A percentile compares a stretch with the other conserved stretches of the same genome.
phyloP scores from a whole-genome alignment of 305 asterid species.

The Fraxinus sp. region DNA sequence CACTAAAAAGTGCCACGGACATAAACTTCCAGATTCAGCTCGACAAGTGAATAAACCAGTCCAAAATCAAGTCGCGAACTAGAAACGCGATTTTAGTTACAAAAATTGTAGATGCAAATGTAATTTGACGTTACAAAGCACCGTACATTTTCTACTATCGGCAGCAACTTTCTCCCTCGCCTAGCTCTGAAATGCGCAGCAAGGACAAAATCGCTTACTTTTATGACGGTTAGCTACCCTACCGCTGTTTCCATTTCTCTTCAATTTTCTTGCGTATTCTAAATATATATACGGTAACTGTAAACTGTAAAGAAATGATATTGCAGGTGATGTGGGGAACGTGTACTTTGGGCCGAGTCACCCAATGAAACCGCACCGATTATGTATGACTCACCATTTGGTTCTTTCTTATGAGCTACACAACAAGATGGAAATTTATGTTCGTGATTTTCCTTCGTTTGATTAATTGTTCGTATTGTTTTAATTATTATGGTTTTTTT shows the following conservation, averaged over 20 bases:
- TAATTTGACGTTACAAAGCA: background rate
- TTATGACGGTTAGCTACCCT: constrained; percentile 64
- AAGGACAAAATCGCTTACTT: constrained; percentile 91
- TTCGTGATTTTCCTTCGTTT: constrained; percentile 35
- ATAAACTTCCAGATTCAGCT: background rate
- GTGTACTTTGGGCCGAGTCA: constrained; percentile 97
- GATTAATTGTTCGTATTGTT: background rate
- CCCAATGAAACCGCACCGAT: constrained; percentile 97
- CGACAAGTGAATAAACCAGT: background rate
- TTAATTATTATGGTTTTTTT: background rate
- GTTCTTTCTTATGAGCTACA: constrained; percentile 93
- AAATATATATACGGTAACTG: background rate
- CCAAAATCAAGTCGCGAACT: background rate
- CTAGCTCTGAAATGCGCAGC: constrained; percentile 55
- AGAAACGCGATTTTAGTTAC: background rate
- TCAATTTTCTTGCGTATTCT: background rate
- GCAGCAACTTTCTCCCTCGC: background rate
- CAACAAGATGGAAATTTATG: constrained; percentile 95
- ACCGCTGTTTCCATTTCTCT: background rate
- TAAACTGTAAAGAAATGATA: constrained; percentile 20
- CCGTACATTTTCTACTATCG: background rate
- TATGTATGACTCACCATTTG: constrained; percentile 96
- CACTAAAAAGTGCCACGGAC: background rate
- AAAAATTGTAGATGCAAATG: background rate
- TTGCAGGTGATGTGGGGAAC: constrained; percentile 94